These are phyloP conservation scores for Fusarium pseudograminearum DNA, from an alignment of 2,329 filamentous ascomycete genomes.

Conservation along the genomic window DNA sequence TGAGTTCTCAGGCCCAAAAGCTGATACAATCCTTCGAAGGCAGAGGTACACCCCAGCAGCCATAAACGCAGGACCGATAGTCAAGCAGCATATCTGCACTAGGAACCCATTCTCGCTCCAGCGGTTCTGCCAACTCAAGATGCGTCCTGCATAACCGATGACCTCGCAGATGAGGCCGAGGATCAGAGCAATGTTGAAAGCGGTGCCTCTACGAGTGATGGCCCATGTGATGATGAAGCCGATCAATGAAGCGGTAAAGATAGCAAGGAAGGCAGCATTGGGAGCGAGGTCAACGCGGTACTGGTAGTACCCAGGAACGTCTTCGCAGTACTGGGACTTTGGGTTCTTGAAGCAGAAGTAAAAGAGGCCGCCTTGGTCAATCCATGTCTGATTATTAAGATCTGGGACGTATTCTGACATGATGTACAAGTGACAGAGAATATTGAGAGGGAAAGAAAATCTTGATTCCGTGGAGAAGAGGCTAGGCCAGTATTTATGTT, in stretches of 20 bases:
- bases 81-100: slow-evolving; percentile 72
- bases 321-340: slow-evolving; percentile 45
- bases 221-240: slow-evolving; percentile 56
- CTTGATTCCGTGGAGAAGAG: not conserved
- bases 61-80: slow-evolving; percentile 73
- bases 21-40: slow-evolving; percentile 62
- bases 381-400: slow-evolving; percentile 41
- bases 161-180: slow-evolving; percentile 67
- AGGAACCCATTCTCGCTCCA: slow-evolving; percentile 62
- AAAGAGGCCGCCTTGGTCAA: slow-evolving; percentile 19
- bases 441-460: not conserved
- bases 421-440: not conserved
- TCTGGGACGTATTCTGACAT: slow-evolving; percentile 30
- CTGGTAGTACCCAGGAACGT: slow-evolving; percentile 58
- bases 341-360: slow-evolving; percentile 50
- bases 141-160: slow-evolving; percentile 69
- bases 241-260: slow-evolving; percentile 62
- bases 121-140: slow-evolving; percentile 66
- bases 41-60: slow-evolving; percentile 74
- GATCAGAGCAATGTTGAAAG: slow-evolving; percentile 65
- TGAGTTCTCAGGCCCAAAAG: slow-evolving; percentile 63
- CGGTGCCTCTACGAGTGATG: slow-evolving; percentile 60
- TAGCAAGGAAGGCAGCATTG: slow-evolving; percentile 63
- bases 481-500: not conserved
- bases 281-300: slow-evolving; percentile 64